phyloP scores from a whole-genome alignment of 2,329 filamentous ascomycete species.

The Trichothecium sympodiale region DNA sequence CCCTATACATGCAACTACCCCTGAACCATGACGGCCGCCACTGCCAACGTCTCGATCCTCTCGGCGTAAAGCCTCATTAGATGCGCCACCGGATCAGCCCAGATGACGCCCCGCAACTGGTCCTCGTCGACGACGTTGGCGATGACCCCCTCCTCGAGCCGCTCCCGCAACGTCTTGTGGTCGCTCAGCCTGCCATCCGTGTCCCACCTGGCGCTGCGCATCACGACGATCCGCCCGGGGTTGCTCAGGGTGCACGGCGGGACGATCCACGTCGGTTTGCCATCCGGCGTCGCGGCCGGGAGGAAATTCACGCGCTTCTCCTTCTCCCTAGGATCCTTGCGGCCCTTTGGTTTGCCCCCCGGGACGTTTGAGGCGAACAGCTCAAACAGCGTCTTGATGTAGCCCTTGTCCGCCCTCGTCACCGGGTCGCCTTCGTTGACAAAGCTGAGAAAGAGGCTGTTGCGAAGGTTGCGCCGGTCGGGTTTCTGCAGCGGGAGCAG shows the following conservation, averaged over 20 bases:
- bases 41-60: constrained; percentile 60
- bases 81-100: constrained; percentile 74
- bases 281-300: background rate
- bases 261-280: constrained; percentile 48
- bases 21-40: constrained; percentile 32
- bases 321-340: constrained; percentile 2
- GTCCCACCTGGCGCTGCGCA: constrained; percentile 31
- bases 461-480: constrained; percentile 33
- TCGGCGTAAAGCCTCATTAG: constrained; percentile 68
- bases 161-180: constrained; percentile 36
- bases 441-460: constrained; percentile 68
- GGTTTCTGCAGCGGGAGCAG: constrained; percentile 58
- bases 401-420: constrained; percentile 62
- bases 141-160: constrained; percentile 49
- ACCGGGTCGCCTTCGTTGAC: constrained; percentile 84
- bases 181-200: constrained; percentile 22
- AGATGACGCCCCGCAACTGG: constrained; percentile 58
- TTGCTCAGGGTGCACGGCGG: constrained; percentile 57
- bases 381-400: constrained; percentile 61
- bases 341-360: background rate
- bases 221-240: constrained; percentile 56
- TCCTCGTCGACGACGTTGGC: constrained; percentile 59
- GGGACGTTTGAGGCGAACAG: constrained; percentile 55
- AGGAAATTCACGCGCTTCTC: background rate
- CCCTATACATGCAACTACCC: no score